Conservation (phyloP, 2,329 filamentous ascomycete species). For the Epichloe uncinata region DNA sequence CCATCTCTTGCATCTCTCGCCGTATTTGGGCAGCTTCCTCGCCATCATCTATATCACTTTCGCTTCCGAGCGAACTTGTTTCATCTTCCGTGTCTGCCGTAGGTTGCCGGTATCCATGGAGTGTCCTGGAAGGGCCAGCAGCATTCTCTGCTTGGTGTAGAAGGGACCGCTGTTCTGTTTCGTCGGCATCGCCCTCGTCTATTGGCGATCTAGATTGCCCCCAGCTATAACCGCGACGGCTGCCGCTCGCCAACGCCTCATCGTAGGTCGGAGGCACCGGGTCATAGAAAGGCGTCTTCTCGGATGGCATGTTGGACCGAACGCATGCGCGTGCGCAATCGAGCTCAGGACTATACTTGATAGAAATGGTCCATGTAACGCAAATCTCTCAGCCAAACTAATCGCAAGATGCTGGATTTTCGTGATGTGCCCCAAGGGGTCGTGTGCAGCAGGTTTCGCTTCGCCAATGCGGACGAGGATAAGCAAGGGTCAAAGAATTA, state of each 20-base stretch:
- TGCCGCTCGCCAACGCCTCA: conserved; percentile 25
- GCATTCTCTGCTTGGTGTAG: conserved; percentile 40
- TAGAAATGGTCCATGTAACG: neutral
- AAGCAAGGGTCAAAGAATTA: neutral
- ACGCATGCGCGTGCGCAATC: neutral
- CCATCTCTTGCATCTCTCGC: conserved; percentile 79
- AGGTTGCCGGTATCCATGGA: conserved; percentile 58
- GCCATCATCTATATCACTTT: conserved; percentile 26
- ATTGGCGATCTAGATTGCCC: conserved; percentile 16
- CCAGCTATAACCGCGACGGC: conserved; percentile 21
- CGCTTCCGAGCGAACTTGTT: conserved; percentile 38
- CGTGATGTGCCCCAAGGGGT: neutral
- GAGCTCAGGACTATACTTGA: neutral
- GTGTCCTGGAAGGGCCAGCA: conserved; percentile 28
- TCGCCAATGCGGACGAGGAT: neutral
- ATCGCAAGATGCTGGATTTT: neutral
- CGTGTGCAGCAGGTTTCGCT: neutral
- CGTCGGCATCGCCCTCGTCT: conserved; percentile 50
- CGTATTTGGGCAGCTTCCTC: conserved; percentile 55
- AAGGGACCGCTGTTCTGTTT: conserved; percentile 67
- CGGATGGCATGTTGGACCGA: conserved; percentile 19
- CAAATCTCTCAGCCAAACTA: neutral
- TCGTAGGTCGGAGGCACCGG: conserved; percentile 31
- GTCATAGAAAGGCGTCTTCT: conserved; percentile 29
- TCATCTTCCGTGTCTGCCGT: conserved; percentile 70